Evolutionary conservation across 192 early-diverging fungal genomes (phyloP), one percentile per base, ranked within the genome.

Genomic region (Umbelopsis ramanniana): DNA sequence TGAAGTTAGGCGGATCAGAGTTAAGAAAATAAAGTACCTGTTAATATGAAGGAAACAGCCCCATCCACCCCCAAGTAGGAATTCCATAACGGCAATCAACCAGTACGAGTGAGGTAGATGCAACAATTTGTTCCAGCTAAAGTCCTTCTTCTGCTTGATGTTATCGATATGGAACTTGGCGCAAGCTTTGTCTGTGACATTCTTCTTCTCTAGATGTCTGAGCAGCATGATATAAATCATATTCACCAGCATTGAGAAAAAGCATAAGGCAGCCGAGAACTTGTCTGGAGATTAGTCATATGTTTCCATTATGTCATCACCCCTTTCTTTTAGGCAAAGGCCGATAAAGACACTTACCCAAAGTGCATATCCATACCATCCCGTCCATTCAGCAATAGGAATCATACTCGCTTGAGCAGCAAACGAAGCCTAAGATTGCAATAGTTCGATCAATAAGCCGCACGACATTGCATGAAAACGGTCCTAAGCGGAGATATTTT

Each of bases 221-320:
- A 93, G 81, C 22, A 90, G 68, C 21, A 77, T 72, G 68, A 94
- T 78, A 72, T 92, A 93, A 22, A 88, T 72, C 43, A 94, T 77
- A 47, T 93, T 93, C 72, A 91, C 86, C 19, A 79, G 69, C 88
- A 88, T 90, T 3, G 93, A 92, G 29, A 89, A 53, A 6, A 89
- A 71, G 47, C 91, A 94, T 19, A 91, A 81, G 8, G 83, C 46
- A 55, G 90, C 80, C 40, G 90, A 88, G 38, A 91, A 86, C 88
- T 87, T 29, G 85, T 50, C 15, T 21, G 19, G 15, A 19, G 48
- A 12, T 50, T 50, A 50, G 48, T 50, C 48, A 50, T 50, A 50
- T 50, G 48, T 15, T 6, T 50, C 9, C 6, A 5, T 21, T n/a
- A 50, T 50, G 48, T 50, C 48, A 50, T 50, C 48, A 50, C n/a